Conservation (phyloP, 2,329 filamentous ascomycete species). For the Fusarium brevicatenulatum region DNA sequence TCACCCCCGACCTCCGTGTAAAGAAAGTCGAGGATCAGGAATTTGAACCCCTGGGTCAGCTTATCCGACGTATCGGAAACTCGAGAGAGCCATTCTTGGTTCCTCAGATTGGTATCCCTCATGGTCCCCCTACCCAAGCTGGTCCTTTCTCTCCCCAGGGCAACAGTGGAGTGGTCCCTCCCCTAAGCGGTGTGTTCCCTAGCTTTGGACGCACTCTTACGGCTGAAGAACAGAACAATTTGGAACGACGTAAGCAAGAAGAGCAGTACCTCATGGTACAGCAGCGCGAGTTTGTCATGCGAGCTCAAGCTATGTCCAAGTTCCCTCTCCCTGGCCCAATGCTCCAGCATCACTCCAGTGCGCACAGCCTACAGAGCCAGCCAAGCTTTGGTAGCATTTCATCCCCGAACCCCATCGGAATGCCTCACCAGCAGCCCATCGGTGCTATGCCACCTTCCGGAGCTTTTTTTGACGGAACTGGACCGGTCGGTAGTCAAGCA, state of each 20-base stretch:
- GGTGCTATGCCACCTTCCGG: slow-evolving; percentile 69
- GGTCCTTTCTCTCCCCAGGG: slow-evolving; percentile 61
- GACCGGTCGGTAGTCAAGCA: slow-evolving; percentile 50
- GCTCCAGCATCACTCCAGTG: slow-evolving; percentile 93
- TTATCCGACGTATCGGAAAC: slow-evolving; percentile 95
- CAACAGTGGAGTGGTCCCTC: slow-evolving; percentile 77
- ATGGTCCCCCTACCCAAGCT: slow-evolving; percentile 74
- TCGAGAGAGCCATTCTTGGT: slow-evolving; percentile 97
- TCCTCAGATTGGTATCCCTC: slow-evolving; percentile 93
- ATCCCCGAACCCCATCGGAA: slow-evolving; percentile 82
- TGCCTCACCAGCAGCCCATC: slow-evolving; percentile 60
- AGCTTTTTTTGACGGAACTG: slow-evolving; percentile 74
- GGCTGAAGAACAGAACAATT: slow-evolving; percentile 96
- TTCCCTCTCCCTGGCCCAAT: slow-evolving; percentile 67
- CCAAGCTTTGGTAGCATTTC: slow-evolving; percentile 95
- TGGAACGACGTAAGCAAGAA: slow-evolving; percentile 96
- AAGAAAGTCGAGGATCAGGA: slow-evolving; percentile 94
- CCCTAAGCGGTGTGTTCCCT: slow-evolving; percentile 92
- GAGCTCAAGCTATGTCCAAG: slow-evolving; percentile 82
- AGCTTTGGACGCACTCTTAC: slow-evolving; percentile 97
- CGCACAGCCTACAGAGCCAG: slow-evolving; percentile 95
- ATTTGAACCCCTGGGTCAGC: slow-evolving; percentile 93
- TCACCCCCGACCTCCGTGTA: slow-evolving; percentile 91
- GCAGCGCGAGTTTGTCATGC: slow-evolving; percentile 91
- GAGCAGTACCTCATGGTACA: slow-evolving; percentile 97